Evolutionary conservation across 257 asterid genomes (phyloP).

Genomic region (Datura wrightii): DNA sequence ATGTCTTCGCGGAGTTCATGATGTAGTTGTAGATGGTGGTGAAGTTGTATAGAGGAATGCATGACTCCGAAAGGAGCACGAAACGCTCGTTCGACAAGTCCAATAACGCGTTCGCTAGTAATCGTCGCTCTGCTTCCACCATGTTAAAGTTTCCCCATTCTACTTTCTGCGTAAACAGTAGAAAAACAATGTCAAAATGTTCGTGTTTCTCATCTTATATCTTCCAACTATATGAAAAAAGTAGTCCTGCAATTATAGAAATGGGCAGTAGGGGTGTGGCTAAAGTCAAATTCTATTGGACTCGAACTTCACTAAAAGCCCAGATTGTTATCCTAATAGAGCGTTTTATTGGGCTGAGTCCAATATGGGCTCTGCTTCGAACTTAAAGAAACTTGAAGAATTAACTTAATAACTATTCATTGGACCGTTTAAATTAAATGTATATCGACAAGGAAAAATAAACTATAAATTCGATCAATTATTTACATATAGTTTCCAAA

Average conservation of each 20-base stretch:
- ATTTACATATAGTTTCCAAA: too few relatives aligned
- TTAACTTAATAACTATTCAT: neutral
- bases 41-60: slow-evolving; percentile 77
- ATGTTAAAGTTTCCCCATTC: slow-evolving; percentile 81
- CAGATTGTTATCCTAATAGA: neutral
- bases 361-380: neutral
- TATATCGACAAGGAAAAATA: neutral
- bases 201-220: neutral
- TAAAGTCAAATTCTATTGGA: neutral
- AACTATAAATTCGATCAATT: neutral
- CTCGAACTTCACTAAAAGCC: neutral
- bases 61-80: slow-evolving; percentile 69
- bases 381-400: neutral
- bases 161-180: slow-evolving; percentile 35
- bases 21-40: slow-evolving; percentile 57
- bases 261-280: neutral
- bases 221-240: neutral
- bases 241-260: neutral
- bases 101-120: slow-evolving; percentile 80
- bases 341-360: neutral
- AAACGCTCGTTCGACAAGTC: slow-evolving; percentile 80
- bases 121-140: slow-evolving; percentile 86
- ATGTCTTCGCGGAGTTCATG: slow-evolving; percentile 52
- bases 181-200: neutral
- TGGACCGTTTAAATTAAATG: neutral